These are phyloP conservation scores for Aethionema arabicum DNA, from an alignment of 345 rosid genomes.

Conservation along the genomic window DNA sequence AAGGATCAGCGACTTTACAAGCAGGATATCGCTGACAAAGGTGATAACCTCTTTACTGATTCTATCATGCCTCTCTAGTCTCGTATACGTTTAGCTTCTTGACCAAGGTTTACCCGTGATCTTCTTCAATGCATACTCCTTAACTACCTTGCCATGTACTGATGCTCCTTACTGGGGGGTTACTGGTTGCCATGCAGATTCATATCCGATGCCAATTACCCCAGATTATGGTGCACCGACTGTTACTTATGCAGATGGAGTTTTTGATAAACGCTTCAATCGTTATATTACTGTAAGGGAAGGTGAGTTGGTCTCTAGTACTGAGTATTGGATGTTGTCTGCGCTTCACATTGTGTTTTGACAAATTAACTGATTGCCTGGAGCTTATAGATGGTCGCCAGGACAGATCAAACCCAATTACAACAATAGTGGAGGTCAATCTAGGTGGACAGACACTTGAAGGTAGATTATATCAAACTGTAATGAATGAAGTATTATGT, in stretches of 20 bases:
- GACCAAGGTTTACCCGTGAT: background rate
- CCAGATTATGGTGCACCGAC: constrained; percentile 69
- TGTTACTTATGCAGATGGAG: constrained; percentile 83
- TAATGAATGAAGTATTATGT: background rate
- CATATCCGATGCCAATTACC: constrained; percentile 66
- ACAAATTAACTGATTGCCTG: constrained; percentile 7
- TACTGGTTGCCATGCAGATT: constrained; percentile 43
- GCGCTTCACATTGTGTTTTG: background rate
- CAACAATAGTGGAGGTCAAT: constrained; percentile 54
- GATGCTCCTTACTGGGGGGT: constrained; percentile 11
- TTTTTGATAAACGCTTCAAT: constrained; percentile 62
- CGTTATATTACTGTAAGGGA: constrained; percentile 79
- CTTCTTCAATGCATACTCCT: background rate
- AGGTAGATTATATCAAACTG: constrained; percentile 45
- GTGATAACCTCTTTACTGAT: constrained; percentile 31
- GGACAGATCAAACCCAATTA: constrained; percentile 54
- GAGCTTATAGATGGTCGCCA: constrained; percentile 60
- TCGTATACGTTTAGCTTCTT: background rate
- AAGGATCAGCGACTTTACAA: constrained; percentile 83
- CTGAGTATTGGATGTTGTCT: constrained; percentile 13
- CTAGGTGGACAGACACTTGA: constrained; percentile 45
- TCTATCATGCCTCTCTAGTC: background rate
- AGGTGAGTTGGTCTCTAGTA: constrained; percentile 42
- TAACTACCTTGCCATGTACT: constrained; percentile 5
- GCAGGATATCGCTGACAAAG: constrained; percentile 46